Percentiles rank a stretch among this genome's conserved stretches.
These are phyloP conservation scores for maize (Zea mays) DNA, from an alignment of 176 grass and related monocot species.

Conservation along the genomic window Zm-B73-REFERENCE-NAM-5.0 NC_050098.1:201285001-201285500, in stretches of 20 bases:
- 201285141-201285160: conserved; percentile 31
- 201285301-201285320: background rate
- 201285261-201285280: conserved; percentile 19
- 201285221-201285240: conserved; percentile 47
- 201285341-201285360: no score
- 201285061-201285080: background rate
- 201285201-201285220: conserved; percentile 41
- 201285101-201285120: background rate
- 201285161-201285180: background rate
- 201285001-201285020: no score
- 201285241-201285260: conserved; percentile 12
- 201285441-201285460: no score
- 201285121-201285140: background rate
- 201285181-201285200: conserved; percentile 38
- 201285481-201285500: conserved; percentile 10
- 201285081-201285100: background rate
- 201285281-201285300: conserved; percentile 24
- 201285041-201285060: conserved; percentile 22
- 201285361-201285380: no score
- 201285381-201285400: no score
- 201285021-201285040: conserved; percentile 17
- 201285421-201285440: no score
- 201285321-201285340: background rate
- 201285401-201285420: no score
- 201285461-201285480: background rate